phyloP scores from a whole-genome alignment of 495 filamentous ascomycete species.

The Wilcoxina mikolae region DNA sequence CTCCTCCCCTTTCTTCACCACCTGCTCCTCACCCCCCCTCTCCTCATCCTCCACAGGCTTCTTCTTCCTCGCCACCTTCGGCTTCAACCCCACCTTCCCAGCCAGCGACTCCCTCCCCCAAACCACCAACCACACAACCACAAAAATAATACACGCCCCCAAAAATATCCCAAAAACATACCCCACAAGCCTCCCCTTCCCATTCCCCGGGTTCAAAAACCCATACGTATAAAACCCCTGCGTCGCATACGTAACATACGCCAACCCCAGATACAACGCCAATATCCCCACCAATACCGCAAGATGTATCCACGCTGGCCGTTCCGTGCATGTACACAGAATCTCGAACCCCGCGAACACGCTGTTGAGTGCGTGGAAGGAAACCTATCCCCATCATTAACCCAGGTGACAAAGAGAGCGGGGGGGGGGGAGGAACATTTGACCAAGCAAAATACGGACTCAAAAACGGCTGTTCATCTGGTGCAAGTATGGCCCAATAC shows the following conservation, averaged over 20 bases:
- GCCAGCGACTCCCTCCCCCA: constrained; percentile 36
- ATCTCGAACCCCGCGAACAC: constrained; percentile 60
- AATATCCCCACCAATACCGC: constrained; percentile 46
- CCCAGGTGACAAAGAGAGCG: constrained; percentile 4
- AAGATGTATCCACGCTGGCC: constrained; percentile 44
- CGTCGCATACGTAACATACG: constrained; percentile 54
- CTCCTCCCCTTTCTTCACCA: too few species aligned
- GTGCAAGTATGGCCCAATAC: constrained; percentile 46
- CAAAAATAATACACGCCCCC: constrained; percentile 50
- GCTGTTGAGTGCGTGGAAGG: constrained; percentile 59
- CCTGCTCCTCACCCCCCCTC: too few species aligned
- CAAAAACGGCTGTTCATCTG: constrained; percentile 37
- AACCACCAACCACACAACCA: constrained; percentile 39
- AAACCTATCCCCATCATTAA: constrained; percentile 37
- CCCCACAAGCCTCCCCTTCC: constrained; percentile 34
- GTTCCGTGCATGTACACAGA: constrained; percentile 44
- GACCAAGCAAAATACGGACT: constrained; percentile 43
- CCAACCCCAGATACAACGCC: constrained; percentile 54
- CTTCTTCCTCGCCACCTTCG: too few species aligned
- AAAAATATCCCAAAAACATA: constrained; percentile 51
- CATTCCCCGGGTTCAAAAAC: constrained; percentile 49
- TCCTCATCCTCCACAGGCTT: too few species aligned
- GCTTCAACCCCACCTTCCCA: too few species aligned
- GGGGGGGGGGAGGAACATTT: constrained; percentile 38
- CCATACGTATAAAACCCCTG: constrained; percentile 59